A percentile compares a stretch with the other conserved stretches of the same genome.
phyloP scores from a whole-genome alignment of 805 yeast species.

The Barnettozyma sp. region DNA sequence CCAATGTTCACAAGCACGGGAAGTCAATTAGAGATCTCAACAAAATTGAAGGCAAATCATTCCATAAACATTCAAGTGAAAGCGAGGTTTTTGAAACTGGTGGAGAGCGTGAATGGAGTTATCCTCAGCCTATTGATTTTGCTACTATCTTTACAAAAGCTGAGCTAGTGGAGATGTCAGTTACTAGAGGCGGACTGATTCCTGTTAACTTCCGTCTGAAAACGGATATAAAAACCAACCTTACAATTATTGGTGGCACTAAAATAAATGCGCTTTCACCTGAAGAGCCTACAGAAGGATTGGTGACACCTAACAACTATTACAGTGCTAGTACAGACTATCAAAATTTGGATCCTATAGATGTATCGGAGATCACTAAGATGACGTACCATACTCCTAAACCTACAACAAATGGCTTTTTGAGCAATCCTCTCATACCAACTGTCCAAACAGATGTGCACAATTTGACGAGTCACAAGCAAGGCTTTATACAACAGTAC shows the following conservation, averaged over 20 bases:
- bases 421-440: no score
- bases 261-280: background rate
- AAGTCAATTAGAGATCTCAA: background rate
- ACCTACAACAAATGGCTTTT: no score
- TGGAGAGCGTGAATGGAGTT: slow-evolving; percentile 2
- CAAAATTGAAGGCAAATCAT: slow-evolving; percentile 1
- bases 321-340: background rate
- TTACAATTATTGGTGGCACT: background rate
- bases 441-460: no score
- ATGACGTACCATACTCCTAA: background rate
- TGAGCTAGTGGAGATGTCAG: background rate
- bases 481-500: no score
- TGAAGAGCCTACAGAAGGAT: slow-evolving; percentile 1
- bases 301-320: slow-evolving; percentile 1
- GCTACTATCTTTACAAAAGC: background rate
- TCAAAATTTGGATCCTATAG: background rate
- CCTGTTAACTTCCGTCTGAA: background rate
- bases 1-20: background rate
- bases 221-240: background rate
- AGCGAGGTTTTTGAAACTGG: background rate
- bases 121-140: slow-evolving; percentile 2
- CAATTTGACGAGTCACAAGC: no score
- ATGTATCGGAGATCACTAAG: background rate
- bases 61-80: background rate
- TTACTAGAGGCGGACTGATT: slow-evolving; percentile 4